These are phyloP conservation scores for Exobasidium rhododendri DNA, from an alignment of 1,284 basidiomycete species.

Conservation along the genomic window DNA sequence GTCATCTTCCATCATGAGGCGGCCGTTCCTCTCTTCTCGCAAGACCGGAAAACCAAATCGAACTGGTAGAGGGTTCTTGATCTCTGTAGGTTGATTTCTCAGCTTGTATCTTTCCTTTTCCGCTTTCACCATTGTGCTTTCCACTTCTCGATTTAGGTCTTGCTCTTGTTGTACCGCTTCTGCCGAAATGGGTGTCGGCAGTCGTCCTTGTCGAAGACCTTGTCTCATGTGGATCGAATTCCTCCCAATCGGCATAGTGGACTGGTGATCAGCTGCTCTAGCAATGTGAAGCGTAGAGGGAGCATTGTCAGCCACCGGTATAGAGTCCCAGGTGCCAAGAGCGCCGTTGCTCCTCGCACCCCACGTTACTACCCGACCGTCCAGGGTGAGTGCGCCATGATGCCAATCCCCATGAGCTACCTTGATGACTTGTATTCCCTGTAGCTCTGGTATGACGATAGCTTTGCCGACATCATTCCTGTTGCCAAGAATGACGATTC, in stretches of 20 bases:
- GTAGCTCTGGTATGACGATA: conserved; percentile 13
- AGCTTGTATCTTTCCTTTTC: conserved; percentile 8
- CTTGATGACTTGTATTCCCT: conserved; percentile 14
- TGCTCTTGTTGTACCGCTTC: background rate
- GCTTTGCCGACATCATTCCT: background rate
- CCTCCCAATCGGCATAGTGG: background rate
- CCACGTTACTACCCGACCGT: conserved; percentile 11
- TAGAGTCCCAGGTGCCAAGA: conserved; percentile 9
- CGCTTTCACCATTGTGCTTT: conserved; percentile 1
- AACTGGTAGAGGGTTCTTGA: background rate
- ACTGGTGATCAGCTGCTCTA: background rate
- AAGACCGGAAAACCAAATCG: conserved; percentile 3
- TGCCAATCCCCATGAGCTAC: conserved; percentile 14
- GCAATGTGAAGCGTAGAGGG: background rate
- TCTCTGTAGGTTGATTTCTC: background rate
- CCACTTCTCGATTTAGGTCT: background rate
- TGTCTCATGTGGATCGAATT: background rate
- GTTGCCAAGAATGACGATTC: conserved; percentile 11
- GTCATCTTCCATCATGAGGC: background rate
- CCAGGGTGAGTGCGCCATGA: background rate
- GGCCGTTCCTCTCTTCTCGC: background rate
- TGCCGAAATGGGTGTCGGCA: too few species aligned
- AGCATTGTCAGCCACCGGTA: background rate
- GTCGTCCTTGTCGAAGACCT: background rate
- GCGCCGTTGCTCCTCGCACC: conserved; percentile 9